Evolutionary conservation across 2,329 filamentous ascomycete species (phyloP), one percentile per base, ranked within the genome.

Genomic region (Botrytis galanthina): DNA sequence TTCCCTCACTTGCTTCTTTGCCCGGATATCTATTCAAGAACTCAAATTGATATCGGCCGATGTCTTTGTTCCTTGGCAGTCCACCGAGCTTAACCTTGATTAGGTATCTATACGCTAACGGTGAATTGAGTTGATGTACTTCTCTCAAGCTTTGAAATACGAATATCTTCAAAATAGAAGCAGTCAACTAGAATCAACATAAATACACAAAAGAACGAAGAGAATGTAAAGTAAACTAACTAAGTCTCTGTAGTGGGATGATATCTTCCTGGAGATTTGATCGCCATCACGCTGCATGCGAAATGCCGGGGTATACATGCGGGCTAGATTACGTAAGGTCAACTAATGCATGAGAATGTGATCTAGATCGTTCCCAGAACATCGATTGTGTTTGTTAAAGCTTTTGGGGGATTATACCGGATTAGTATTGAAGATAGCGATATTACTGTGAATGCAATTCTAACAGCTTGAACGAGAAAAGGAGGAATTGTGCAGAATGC

Each of bases 311-410:
- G 37, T 63, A 42, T 22, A 29, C 4, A 42, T 64, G 62, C 39
- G 18, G n/a, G 14, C 22, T 16, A 18, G 44, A 48, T 66, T 66
- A 66, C 20, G 44, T 66, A 66, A 66, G 44, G 29, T 14, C 29
- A 14, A 16, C 63, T 35, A 66, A 39, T 42, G 18, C 39, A 29
- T 63, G 60, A 63, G 20, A 46, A 26, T 64, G 63, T 37, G 62
- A 48, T 66, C 62, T 66, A 66, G 61, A 64, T 44, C n/a, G n/a
- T 46, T 64, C 48, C 48, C 42, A 46, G n/a, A 64, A 14, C 18
- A 32, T 26, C n/a, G 14, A 32, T 8, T 18, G 51, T 57, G 16
- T n/a, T n/a, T 54, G n/a, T 7, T 54, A 18, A 29, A 29, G 51
- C 26, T 54, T 32, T 26, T 14, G 6, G 20, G 22, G 6, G 8